Evolutionary conservation across 768 basidiomycete species (phyloP), one percentile per base, ranked within the genome.

Genomic region (Leccinum longicurvipes): DNA sequence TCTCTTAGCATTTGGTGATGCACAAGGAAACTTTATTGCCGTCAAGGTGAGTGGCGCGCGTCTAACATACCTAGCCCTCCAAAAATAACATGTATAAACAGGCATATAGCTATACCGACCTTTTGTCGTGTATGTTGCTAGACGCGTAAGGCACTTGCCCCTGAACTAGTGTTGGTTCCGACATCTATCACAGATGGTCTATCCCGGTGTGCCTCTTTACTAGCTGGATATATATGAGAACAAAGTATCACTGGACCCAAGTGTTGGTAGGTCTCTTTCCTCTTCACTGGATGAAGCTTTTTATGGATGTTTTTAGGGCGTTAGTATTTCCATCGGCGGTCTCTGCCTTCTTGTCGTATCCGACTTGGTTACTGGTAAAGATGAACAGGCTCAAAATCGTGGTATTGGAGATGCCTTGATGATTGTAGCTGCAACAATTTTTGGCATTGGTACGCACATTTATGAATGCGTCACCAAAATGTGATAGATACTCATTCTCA

Each of bases 61-160:
- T 34, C 28, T 23, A 17, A 6, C n/a, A 9, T 14, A 39, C 39
- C 21, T 48, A 47, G 6, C 36, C 4, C 24, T 10, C 31, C 19
- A 50, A 32, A 51, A 24, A 2, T 25, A 31, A 47, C 45, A 8
- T 25, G 24, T 25, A 27, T 3, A 5, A 29, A 46, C 49, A 87
- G 83, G 89, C 91, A 19, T 93, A 85, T 66, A 77, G 86, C 72
- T 93, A 89, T 73, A 93, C 91, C 34, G 90, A 89, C 62, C 77
- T 94, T 5, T 75, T 94, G 34, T 93, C 92, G 0, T 91, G 89
- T 65, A 93, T 93, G 89, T 79, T 94, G n/a, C 84, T 94, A 44
- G 89, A 92, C 64, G 89, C 91, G 83, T 90, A 64, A 64, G 82
- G 58, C 32, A 6, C 19, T 24, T 8, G 25, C 12, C 32, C 12